Percentiles rank a stretch among this genome's conserved stretches.
Conservation (phyloP, 2,329 filamentous ascomycete genomes). For the Pseudogymnoascus sp. region DNA sequence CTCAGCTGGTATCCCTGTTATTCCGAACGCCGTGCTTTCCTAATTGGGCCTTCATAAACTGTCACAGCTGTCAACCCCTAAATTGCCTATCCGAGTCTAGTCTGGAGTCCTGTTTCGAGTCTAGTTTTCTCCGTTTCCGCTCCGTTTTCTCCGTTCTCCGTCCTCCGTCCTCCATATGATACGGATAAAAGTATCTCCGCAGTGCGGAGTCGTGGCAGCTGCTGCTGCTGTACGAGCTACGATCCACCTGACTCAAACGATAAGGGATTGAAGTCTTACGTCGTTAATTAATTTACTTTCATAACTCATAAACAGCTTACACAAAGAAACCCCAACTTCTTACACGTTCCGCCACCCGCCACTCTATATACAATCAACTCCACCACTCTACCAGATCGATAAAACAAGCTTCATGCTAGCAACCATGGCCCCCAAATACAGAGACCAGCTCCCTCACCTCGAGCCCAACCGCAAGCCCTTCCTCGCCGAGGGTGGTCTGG, state of each 20-base stretch:
- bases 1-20: background rate
- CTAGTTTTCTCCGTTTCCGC: too few species aligned
- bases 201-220: background rate
- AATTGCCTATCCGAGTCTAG: background rate
- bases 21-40: background rate
- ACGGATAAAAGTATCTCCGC: background rate
- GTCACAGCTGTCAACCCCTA: background rate
- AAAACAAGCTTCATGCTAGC: background rate
- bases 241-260: conserved; percentile 6
- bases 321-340: background rate
- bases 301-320: background rate
- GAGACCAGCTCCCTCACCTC: conserved; percentile 12
- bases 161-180: too few species aligned
- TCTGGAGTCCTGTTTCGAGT: too few species aligned
- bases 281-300: background rate
- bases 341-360: background rate
- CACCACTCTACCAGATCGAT: background rate
- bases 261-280: background rate
- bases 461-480: conserved; percentile 9
- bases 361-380: background rate
- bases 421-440: conserved; percentile 1
- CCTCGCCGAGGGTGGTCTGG: conserved; percentile 13
- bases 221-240: background rate
- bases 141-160: too few species aligned
- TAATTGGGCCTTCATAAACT: background rate